Conservation (phyloP, 2,329 filamentous ascomycete species). For the Rhexocercosporidium sp. region DNA sequence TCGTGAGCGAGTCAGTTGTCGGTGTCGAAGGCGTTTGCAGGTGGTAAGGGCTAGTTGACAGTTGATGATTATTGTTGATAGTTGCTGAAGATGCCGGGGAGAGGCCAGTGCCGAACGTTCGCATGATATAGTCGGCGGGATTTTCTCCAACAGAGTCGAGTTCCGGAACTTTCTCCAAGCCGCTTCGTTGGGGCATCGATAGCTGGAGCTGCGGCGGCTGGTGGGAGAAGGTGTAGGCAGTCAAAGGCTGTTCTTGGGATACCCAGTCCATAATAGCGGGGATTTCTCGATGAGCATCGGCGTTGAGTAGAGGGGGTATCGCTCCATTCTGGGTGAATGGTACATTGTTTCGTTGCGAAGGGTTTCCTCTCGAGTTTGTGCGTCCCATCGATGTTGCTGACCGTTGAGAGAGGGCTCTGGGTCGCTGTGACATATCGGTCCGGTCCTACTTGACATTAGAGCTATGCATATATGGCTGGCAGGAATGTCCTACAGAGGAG, state of each 20-base stretch:
- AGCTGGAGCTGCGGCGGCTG: slow-evolving; percentile 28
- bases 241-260: slow-evolving; percentile 36
- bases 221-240: slow-evolving; percentile 36
- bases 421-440: slow-evolving; percentile 30
- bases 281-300: slow-evolving; percentile 34
- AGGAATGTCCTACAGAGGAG: slow-evolving; percentile 37
- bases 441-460: slow-evolving; percentile 40
- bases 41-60: slow-evolving; percentile 32
- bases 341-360: slow-evolving; percentile 35
- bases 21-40: slow-evolving; percentile 40
- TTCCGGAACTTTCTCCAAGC: slow-evolving; percentile 39
- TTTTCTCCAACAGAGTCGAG: slow-evolving; percentile 31
- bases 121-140: slow-evolving; percentile 35
- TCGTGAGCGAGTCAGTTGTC: slow-evolving; percentile 39
- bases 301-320: slow-evolving; percentile 34
- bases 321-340: slow-evolving; percentile 37
- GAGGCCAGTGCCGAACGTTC: slow-evolving; percentile 23
- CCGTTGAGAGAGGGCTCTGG: slow-evolving; percentile 38
- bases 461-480: slow-evolving; percentile 20
- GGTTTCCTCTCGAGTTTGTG: slow-evolving; percentile 36
- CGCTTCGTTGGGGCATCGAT: slow-evolving; percentile 33
- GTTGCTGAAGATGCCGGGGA: slow-evolving; percentile 22
- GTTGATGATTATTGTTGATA: slow-evolving; percentile 25
- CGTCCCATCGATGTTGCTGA: slow-evolving; percentile 40
- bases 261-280: slow-evolving; percentile 36